These are phyloP conservation scores for Suhomyces prunicola DNA, from an alignment of 805 yeast species.

Conservation along the genomic window DNA sequence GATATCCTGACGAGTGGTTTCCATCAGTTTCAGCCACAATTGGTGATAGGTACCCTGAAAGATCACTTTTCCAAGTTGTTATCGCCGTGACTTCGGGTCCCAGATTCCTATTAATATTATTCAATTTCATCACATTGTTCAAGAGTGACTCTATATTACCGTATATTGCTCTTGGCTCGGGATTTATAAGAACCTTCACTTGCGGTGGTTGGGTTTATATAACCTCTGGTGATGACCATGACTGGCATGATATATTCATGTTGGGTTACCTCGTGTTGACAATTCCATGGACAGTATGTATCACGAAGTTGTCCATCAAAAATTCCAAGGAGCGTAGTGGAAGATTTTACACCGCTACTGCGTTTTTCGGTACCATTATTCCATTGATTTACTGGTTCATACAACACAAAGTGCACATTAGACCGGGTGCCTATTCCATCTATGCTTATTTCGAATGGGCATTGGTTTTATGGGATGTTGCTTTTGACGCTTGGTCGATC, in stretches of 20 bases:
- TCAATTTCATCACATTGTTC: conserved; percentile 50
- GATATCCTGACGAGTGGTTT: conserved; percentile 98
- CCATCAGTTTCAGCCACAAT: conserved; percentile 97
- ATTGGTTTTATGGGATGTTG: conserved; percentile 75
- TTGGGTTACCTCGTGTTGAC: conserved; percentile 83
- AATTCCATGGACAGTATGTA: conserved; percentile 81
- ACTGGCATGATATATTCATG: conserved; percentile 95
- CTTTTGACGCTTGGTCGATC: conserved; percentile 78
- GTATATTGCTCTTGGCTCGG: conserved; percentile 49
- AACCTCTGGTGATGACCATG: conserved; percentile 96
- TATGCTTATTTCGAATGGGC: conserved; percentile 97
- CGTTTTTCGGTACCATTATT: conserved; percentile 69
- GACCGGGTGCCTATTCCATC: conserved; percentile 92
- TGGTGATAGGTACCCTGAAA: conserved; percentile 95
- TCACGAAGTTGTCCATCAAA: conserved; percentile 49
- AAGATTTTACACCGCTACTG: conserved; percentile 49
- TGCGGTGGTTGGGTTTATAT: conserved; percentile 99
- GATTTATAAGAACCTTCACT: conserved; percentile 85
- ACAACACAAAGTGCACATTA: conserved; percentile 83
- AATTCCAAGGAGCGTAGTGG: conserved; percentile 46
- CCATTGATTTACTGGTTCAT: conserved; percentile 88
- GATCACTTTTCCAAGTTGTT: conserved; percentile 85
- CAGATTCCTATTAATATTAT: conserved; percentile 61
- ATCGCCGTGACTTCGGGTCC: conserved; percentile 95
- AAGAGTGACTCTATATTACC: conserved; percentile 34